phyloP scores from a whole-genome alignment of 371 early-diverging fungal genomes.

The Dichotomocladium elegans region DNA sequence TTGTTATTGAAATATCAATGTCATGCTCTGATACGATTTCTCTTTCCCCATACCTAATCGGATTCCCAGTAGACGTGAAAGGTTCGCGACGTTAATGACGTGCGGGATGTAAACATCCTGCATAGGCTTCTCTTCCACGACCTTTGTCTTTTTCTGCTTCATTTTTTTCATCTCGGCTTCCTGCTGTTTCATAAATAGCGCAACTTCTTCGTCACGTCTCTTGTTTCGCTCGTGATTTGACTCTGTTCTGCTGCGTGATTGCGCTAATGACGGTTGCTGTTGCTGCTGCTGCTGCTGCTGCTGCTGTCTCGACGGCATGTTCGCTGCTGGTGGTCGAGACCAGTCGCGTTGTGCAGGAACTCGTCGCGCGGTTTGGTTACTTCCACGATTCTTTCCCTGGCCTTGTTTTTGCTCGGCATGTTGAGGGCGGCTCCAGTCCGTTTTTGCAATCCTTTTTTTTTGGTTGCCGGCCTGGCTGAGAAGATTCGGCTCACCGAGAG shows the following conservation, averaged over 20 bases:
- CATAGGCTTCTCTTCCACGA: constrained; percentile 18
- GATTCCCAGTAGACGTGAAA: constrained; percentile 75
- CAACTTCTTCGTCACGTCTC: constrained; percentile 25
- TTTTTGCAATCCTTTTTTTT: constrained; percentile 8
- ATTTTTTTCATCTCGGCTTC: constrained; percentile 21
- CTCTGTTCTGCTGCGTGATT: constrained; percentile 13
- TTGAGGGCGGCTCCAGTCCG: constrained; percentile 8
- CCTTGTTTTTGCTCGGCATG: not conserved
- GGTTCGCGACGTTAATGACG: constrained; percentile 76
- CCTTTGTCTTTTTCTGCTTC: constrained; percentile 24
- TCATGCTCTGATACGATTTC: not conserved
- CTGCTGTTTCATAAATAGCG: constrained; percentile 17
- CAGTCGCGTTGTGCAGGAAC: constrained; percentile 15
- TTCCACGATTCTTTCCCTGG: not conserved
- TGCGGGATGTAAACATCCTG: constrained; percentile 79
- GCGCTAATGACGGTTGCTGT: constrained; percentile 17
- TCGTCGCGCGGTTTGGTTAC: not conserved
- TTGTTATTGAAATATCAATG: not conserved
- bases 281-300: not conserved
- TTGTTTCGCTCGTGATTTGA: constrained; percentile 31
- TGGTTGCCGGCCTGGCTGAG: not conserved
- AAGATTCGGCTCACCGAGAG: not conserved
- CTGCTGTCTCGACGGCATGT: constrained; percentile 27
- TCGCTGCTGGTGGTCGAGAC: constrained; percentile 26
- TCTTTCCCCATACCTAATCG: constrained; percentile 44